Evolutionary conservation across 2,329 filamentous ascomycete genomes (phyloP).

Genomic region (Claviceps sp.): DNA sequence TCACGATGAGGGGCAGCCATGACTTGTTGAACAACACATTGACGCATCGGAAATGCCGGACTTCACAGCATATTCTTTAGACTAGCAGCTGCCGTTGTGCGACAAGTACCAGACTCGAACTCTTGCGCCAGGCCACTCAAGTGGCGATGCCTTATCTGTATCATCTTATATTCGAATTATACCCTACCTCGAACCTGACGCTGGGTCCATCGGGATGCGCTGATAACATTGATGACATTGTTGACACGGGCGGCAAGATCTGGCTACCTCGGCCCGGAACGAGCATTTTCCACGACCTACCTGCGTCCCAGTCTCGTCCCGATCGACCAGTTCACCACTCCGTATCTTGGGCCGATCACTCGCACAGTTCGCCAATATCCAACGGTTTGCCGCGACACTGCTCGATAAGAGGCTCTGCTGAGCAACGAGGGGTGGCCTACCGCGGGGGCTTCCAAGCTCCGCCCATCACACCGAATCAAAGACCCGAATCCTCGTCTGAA

Average conservation of each 20-base stretch:
- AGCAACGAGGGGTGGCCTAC: no score
- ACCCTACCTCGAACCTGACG: slow-evolving; percentile 30
- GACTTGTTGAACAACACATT: not conserved
- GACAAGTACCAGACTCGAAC: not conserved
- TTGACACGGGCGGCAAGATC: slow-evolving; percentile 13
- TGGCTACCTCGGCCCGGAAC: slow-evolving; percentile 38
- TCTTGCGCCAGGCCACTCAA: not conserved
- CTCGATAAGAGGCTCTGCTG: not conserved
- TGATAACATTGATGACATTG: not conserved
- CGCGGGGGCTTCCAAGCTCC: no score
- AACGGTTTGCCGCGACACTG: not conserved
- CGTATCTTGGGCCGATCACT: slow-evolving; percentile 3
- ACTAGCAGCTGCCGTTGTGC: not conserved
- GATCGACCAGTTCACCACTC: slow-evolving; percentile 10
- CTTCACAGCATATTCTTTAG: not conserved
- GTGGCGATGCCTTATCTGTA: slow-evolving; percentile 47
- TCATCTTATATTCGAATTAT: slow-evolving; percentile 54
- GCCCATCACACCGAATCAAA: slow-evolving; percentile 11
- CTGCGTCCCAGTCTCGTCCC: slow-evolving; percentile 29
- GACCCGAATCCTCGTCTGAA: slow-evolving; percentile 25
- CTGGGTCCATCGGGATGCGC: slow-evolving; percentile 6
- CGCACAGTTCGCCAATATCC: not conserved
- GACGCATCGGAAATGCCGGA: not conserved
- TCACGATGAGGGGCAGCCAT: not conserved
- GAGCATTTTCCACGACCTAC: slow-evolving; percentile 43